These are phyloP conservation scores for Bathelium albidoporum DNA, from an alignment of 495 filamentous ascomycete species.

Conservation along the genomic window DNA sequence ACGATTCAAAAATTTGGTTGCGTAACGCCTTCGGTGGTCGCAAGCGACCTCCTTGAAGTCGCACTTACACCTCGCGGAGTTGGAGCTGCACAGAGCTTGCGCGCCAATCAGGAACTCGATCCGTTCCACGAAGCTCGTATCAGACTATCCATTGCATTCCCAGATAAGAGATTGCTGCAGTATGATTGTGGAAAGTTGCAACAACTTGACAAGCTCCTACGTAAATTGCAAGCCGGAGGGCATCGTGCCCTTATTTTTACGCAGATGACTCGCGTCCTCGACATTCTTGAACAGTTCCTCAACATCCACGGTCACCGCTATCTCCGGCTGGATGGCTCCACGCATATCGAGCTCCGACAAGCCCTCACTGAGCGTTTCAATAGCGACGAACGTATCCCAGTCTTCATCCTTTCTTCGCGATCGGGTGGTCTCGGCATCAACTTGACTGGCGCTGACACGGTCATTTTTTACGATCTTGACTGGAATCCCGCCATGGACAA, in stretches of 20 bases:
- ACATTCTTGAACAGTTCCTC: constrained; percentile 94
- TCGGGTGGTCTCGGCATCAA: constrained; percentile 96
- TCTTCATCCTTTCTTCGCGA: constrained; percentile 90
- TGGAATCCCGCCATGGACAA: constrained; percentile 99
- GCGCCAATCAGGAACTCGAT: constrained; percentile 38
- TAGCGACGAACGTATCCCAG: constrained; percentile 53
- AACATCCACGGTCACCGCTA: constrained; percentile 98
- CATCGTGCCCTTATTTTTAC: constrained; percentile 97
- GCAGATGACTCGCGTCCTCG: constrained; percentile 97
- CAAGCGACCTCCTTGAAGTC: constrained; percentile 50
- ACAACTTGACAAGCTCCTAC: constrained; percentile 73
- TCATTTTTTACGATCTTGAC: constrained; percentile 99
- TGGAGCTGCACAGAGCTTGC: constrained; percentile 7
- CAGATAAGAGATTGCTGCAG: constrained; percentile 86
- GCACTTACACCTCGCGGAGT: constrained; percentile 34
- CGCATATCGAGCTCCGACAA: constrained; percentile 90
- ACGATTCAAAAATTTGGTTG: constrained; percentile 83
- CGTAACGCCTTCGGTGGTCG: constrained; percentile 78
- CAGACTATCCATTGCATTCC: constrained; percentile 90
- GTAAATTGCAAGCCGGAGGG: constrained; percentile 76
- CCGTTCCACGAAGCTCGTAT: constrained; percentile 91
- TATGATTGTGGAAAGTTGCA: constrained; percentile 99
- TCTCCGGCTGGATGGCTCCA: constrained; percentile 85
- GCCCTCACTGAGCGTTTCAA: constrained; percentile 96
- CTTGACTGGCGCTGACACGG: constrained; percentile 90